Conservation (phyloP, 257 asterid genomes). For the Solanum habrochaites region DNA sequence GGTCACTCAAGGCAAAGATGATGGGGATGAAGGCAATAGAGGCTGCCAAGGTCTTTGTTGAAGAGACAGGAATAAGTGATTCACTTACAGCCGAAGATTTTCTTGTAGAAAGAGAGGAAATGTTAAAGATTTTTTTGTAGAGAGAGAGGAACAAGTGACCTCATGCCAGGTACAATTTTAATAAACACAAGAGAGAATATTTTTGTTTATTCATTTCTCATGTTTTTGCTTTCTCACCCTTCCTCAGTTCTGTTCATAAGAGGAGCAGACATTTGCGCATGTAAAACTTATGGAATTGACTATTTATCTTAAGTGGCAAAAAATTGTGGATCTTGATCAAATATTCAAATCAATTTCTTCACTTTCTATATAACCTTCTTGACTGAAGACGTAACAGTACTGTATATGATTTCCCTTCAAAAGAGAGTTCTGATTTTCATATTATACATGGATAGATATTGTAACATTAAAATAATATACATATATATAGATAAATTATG, state of each 20-base stretch:
- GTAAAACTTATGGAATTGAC: not conserved
- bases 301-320: not conserved
- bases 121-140: constrained; percentile 15
- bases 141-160: constrained; percentile 31
- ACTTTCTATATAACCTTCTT: not conserved
- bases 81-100: constrained; percentile 79
- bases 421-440: not conserved
- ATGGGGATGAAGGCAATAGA: constrained; percentile 98
- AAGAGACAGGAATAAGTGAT: constrained; percentile 71
- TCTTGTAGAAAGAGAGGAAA: constrained; percentile 82
- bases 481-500: not conserved
- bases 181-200: not conserved
- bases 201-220: not conserved
- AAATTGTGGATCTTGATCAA: not conserved
- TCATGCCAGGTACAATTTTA: constrained; percentile 73
- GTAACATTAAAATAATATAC: not conserved
- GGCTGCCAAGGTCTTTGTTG: constrained; percentile 87
- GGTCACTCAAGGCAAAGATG: constrained; percentile 96
- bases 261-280: not conserved
- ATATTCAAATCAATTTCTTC: not conserved
- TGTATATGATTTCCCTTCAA: not conserved
- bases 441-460: not conserved
- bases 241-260: not conserved
- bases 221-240: not conserved
- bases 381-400: not conserved